Evolutionary conservation across 2,329 filamentous ascomycete genomes (phyloP), one percentile per base, ranked within the genome.

Genomic region (Monilinia laxa): DNA sequence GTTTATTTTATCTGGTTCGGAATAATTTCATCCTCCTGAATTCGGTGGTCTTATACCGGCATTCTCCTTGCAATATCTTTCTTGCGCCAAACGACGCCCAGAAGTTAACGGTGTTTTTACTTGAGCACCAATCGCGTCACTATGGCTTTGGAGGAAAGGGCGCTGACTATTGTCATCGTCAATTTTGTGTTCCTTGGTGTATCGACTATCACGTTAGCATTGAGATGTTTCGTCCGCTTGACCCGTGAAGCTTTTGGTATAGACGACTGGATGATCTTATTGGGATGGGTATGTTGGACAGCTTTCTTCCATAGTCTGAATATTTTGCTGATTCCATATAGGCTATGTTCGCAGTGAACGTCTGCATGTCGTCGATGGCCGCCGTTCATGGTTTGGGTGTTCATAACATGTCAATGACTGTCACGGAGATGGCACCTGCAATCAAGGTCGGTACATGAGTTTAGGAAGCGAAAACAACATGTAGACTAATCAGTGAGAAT

Each of bases 151-250:
- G 62, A 38, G 20, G 14, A 65, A 11, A 58, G 53, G n/a, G 53
- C 53, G 20, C n/a, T 65, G 10, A 47, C 52, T 7, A 58, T 58
- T 28, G 53, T 58, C 14, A 57, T 58, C 14, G 42, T 65, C 40
- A 65, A 65, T 25, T 58, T 65, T 49, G 38, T 65, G 5, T 65
- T 65, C 20, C n/a, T 65, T 14, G 53, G 42, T 4, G 25, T 52
- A 23, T 40, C 62, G 9, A 58, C 62, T 0, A 52, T 65, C 25
- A 47, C 55, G 18, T 65, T 65, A 35, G 52, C 42, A 47, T n/a
- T 49, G 20, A 42, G 42, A 49, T 38, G 25, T 40, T 65, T 49
- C 9, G 53, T 65, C 16, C 53, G 53, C 2, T 12, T 52, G 20
- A 49, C 62, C 10, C 62, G 53, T n/a, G 23, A 25, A 49, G 53